A percentile compares a stretch with the other conserved stretches of the same genome.
Conservation (phyloP, 1,284 basidiomycete genomes). For the Pterulicium gracile region DNA sequence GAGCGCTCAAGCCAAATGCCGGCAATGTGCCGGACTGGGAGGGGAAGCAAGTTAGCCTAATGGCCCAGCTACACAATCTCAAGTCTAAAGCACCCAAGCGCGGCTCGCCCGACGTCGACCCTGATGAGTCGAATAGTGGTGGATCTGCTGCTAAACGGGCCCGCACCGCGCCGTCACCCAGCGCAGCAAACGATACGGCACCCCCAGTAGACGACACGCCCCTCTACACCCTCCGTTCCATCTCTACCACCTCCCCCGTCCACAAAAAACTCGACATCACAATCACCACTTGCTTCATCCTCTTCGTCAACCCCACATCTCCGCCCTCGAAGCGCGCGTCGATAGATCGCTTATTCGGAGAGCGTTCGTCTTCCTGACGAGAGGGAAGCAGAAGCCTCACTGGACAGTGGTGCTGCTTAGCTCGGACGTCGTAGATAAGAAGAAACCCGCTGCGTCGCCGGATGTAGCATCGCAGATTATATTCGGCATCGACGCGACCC, state of each 20-base stretch:
- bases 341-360: constrained; percentile 36
- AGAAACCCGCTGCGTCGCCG: constrained; percentile 19
- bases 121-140: no score
- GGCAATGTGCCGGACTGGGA: constrained; percentile 62
- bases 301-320: constrained; percentile 36
- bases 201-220: constrained; percentile 14
- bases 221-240: constrained; percentile 41
- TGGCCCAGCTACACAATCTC: no score
- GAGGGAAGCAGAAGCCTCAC: constrained; percentile 53
- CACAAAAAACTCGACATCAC: constrained; percentile 60
- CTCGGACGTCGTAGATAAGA: constrained; percentile 33
- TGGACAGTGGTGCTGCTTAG: constrained; percentile 56
- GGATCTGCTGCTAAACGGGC: no score
- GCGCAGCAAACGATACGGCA: no score
- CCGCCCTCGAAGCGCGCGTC: constrained; percentile 32
- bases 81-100: constrained; percentile 41
- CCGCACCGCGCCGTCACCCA: no score
- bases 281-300: constrained; percentile 35
- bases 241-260: constrained; percentile 56
- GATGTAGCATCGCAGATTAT: constrained; percentile 37
- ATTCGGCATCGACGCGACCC: constrained; percentile 52
- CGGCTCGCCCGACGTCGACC: no score
- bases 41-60: no score
- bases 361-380: constrained; percentile 55
- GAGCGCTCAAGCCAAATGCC: constrained; percentile 68